A percentile compares a stretch with the other conserved stretches of the same genome.
Conservation (phyloP, 805 yeast genomes). For the Wickerhamia fluorescens region DNA sequence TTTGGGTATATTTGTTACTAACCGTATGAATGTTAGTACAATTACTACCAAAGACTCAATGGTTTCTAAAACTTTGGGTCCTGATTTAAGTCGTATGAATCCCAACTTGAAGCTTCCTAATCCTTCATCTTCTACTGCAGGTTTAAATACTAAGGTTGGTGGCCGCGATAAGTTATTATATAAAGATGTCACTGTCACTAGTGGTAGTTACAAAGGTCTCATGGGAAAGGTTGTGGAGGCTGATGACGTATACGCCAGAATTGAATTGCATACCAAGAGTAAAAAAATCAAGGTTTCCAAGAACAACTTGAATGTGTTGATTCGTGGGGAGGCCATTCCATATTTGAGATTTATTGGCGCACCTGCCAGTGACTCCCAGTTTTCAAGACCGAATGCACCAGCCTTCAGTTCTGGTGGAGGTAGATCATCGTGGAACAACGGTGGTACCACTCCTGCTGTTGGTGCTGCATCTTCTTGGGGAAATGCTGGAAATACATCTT, state of each 20-base stretch:
- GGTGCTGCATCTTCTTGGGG: slow-evolving; percentile 8
- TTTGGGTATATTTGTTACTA: slow-evolving; percentile 84
- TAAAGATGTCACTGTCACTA: slow-evolving; percentile 77
- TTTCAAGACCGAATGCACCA: slow-evolving; percentile 17
- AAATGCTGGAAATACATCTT: slow-evolving; percentile 42
- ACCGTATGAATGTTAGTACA: slow-evolving; percentile 69
- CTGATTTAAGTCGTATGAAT: slow-evolving; percentile 80
- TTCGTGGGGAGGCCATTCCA: slow-evolving; percentile 65
- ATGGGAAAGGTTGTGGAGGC: slow-evolving; percentile 92
- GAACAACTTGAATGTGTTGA: slow-evolving; percentile 62
- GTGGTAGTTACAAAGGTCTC: slow-evolving; percentile 93
- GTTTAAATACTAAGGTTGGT: slow-evolving; percentile 44
- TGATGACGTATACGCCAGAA: slow-evolving; percentile 84
- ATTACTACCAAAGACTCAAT: slow-evolving; percentile 78
- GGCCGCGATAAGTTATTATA: slow-evolving; percentile 81
- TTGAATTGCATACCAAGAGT: slow-evolving; percentile 88
- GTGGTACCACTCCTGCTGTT: slow-evolving; percentile 24
- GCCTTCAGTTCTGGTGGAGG: slow-evolving; percentile 38
- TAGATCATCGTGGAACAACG: slow-evolving; percentile 47
- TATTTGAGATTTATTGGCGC: slow-evolving; percentile 73
- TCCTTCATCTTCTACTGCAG: slow-evolving; percentile 36
- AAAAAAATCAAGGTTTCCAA: slow-evolving; percentile 83
- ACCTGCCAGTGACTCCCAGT: slow-evolving; percentile 5
- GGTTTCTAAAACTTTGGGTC: slow-evolving; percentile 44
- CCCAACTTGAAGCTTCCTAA: slow-evolving; percentile 66